Base-by-base conservation (phyloP, 2,329 filamentous ascomycete genomes). In the Zymoseptoria tritici region DNA sequence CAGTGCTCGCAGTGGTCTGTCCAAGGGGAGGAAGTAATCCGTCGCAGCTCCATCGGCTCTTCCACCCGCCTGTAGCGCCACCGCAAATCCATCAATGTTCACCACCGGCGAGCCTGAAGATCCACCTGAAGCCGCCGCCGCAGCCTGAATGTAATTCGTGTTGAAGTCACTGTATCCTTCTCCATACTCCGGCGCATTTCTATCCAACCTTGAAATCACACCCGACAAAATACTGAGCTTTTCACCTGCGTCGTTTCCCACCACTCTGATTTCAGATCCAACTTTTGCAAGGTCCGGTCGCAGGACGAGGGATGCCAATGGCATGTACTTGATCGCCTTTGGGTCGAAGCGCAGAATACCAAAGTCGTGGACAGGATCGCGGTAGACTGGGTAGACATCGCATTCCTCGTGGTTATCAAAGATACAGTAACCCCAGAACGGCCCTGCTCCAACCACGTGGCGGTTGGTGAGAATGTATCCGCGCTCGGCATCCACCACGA, bases 141-240 rank as follows among this genome's bases (percentile, higher is more conserved):
- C 96, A 64, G 95, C 94, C 78, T 99, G 94, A 69, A 97, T 97
- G 80, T 99, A 99, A 74, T 96, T 88, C 54, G 85, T 88, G 72
- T 88, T 99, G 83, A 99, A 99, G 73, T 99, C 94, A 75, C 92
- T 94, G 75, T 99, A 99, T 26, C 94, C 94, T 64, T 97, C 94
- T 58, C 93, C 93, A 68, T 99, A 97, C 71, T 99, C 94, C 16
- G 94, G 94, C 1, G 95, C 95, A 75, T 99, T 99, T 67, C 94
- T 85, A 71, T 99, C 94, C 61, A 99, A 80, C 69, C 94, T 87
- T 77, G 91, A 96, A 74, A 99, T 99, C 58, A 99, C 93, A 69
- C 94, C 94, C 5, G 94, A 97, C 60, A 99, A 79, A 68, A 99
- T 99, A 80, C 91, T 97, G 67, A 99, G 85, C 77, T 99, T 99